A percentile compares a stretch with the other conserved stretches of the same genome.
These are phyloP conservation scores for Bauhinia variegata DNA, from an alignment of 306 rosid species.

Conservation along the genomic window DNA sequence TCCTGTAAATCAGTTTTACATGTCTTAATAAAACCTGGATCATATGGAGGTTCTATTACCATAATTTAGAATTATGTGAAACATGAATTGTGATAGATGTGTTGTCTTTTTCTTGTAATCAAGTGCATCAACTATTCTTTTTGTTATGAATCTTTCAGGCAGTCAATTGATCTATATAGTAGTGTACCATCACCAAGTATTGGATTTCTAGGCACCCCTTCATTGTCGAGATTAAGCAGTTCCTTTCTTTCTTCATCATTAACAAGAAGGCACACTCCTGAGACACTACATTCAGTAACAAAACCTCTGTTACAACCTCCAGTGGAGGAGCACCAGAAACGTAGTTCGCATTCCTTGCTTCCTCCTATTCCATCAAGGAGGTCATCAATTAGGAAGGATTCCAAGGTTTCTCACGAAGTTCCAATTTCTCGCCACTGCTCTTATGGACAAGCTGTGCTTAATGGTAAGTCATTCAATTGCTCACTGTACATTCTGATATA, in stretches of 20 bases:
- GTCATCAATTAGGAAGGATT: conserved; percentile 54
- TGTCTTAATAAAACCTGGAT: too few species aligned
- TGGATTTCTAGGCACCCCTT: conserved; percentile 82
- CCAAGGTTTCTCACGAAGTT: conserved; percentile 66
- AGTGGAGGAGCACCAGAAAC: conserved; percentile 60
- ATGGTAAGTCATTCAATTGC: conserved; percentile 58
- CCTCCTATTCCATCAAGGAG: conserved; percentile 64
- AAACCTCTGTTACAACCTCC: conserved; percentile 59
- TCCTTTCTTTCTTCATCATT: conserved; percentile 86
- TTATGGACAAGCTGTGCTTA: conserved; percentile 74
- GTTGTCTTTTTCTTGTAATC: background rate
- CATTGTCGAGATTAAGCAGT: conserved; percentile 84
- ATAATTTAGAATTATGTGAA: too few species aligned
- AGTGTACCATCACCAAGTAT: conserved; percentile 88
- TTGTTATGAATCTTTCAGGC: conserved; percentile 60
- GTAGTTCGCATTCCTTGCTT: conserved; percentile 65
- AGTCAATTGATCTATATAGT: conserved; percentile 90
- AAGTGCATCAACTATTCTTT: conserved; percentile 9
- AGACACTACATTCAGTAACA: conserved; percentile 56
- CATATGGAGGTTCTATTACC: too few species aligned
- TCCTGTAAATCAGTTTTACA: too few species aligned
- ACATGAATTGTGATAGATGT: too few species aligned
- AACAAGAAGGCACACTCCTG: conserved; percentile 98
- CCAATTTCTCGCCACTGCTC: conserved; percentile 75
- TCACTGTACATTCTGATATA: background rate